Conservation (phyloP, 768 basidiomycete species). For the Pilatotrama ljubarskyi region DNA sequence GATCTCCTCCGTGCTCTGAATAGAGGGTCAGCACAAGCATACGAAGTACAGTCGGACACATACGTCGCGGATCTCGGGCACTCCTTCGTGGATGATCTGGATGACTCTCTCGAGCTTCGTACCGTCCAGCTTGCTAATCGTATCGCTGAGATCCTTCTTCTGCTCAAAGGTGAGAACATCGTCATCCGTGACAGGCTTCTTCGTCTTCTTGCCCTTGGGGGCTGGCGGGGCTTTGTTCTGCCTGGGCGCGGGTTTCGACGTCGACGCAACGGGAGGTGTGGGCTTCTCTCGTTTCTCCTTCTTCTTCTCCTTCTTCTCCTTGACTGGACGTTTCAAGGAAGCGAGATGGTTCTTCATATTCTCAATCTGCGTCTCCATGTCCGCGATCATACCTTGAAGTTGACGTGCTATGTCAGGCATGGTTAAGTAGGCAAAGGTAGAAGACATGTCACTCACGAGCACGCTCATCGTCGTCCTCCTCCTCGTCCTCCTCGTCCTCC, state of each 20-base stretch:
- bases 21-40: conserved; percentile 6
- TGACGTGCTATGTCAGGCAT: conserved; percentile 25
- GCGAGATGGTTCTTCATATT: conserved; percentile 71
- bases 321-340: conserved; percentile 52
- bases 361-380: conserved; percentile 82
- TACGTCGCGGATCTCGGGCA: conserved; percentile 92
- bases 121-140: conserved; percentile 84
- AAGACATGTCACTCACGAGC: conserved; percentile 50
- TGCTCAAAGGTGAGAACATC: conserved; percentile 91
- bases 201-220: conserved; percentile 59
- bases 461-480: conserved; percentile 67
- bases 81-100: conserved; percentile 91
- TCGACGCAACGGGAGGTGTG: conserved; percentile 54
- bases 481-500: conserved; percentile 64
- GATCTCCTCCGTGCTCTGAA: conserved; percentile 93
- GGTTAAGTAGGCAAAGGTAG: conserved; percentile 16
- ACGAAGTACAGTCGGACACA: conserved; percentile 37
- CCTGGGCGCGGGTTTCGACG: conserved; percentile 51
- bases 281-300: conserved; percentile 49
- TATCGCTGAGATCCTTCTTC: conserved; percentile 97
- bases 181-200: conserved; percentile 69
- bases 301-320: conserved; percentile 69
- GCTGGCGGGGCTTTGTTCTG: conserved; percentile 47
- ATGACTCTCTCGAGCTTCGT: conserved; percentile 86
- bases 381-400: conserved; percentile 62